Conservation (phyloP, 352 stramenopile genomes). For the Globisporangium yorkense region DNA sequence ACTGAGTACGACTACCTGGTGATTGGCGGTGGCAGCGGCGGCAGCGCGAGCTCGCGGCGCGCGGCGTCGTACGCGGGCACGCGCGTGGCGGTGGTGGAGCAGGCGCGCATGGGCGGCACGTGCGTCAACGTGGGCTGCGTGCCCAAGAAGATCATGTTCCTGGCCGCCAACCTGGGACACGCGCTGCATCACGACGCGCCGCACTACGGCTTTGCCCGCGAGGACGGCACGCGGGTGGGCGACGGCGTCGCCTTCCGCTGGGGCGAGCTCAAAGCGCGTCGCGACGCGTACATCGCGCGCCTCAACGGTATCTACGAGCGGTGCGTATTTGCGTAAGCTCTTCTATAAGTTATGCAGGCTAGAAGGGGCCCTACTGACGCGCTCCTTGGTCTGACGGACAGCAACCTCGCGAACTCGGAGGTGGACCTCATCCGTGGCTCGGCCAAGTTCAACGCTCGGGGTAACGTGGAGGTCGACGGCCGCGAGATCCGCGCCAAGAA, state of each 20-base stretch:
- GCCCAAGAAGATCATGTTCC: slow-evolving; percentile 98
- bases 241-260: slow-evolving; percentile 82
- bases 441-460: slow-evolving; percentile 75
- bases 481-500: slow-evolving; percentile 48
- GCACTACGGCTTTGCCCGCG: slow-evolving; percentile 57
- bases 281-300: slow-evolving; percentile 92
- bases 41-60: slow-evolving; percentile 90
- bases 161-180: slow-evolving; percentile 63
- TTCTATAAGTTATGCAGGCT: too few relatives aligned
- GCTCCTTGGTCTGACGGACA: slow-evolving; percentile 7
- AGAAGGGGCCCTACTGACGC: too few relatives aligned
- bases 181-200: slow-evolving; percentile 41
- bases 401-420: slow-evolving; percentile 88
- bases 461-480: slow-evolving; percentile 80
- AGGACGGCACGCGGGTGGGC: slow-evolving; percentile 29
- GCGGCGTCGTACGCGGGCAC: slow-evolving; percentile 78
- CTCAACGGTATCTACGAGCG: slow-evolving; percentile 96
- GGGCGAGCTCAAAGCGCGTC: slow-evolving; percentile 86
- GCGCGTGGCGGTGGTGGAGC: slow-evolving; percentile 95
- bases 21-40: slow-evolving; percentile 88
- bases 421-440: slow-evolving; percentile 88
- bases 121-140: slow-evolving; percentile 99
- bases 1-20: slow-evolving; percentile 85
- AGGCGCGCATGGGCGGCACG: slow-evolving; percentile 90
- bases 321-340: slow-evolving; percentile 12